Conservation (phyloP, 345 rosid genomes). For the Hirschfeldia incana region DNA sequence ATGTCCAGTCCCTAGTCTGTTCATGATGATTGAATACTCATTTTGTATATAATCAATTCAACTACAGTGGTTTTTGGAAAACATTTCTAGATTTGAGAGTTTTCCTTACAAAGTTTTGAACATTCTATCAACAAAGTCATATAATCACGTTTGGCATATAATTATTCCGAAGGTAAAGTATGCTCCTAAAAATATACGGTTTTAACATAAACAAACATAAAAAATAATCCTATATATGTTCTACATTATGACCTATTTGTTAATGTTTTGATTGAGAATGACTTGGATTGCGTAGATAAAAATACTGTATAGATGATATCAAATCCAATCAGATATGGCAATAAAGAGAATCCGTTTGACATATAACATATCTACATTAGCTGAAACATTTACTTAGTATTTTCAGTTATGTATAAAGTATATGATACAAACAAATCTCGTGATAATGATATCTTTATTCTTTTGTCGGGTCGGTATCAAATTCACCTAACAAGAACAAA, state of each 20-base stretch:
- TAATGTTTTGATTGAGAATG: conserved; percentile 10
- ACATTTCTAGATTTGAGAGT: no score
- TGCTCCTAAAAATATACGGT: neutral
- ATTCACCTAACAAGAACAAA: conserved; percentile 42
- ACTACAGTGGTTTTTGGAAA: neutral
- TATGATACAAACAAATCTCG: conserved; percentile 29
- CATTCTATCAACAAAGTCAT: neutral
- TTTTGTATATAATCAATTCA: conserved; percentile 19
- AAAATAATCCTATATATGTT: neutral
- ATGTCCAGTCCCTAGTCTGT: conserved; percentile 28
- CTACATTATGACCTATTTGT: conserved; percentile 9
- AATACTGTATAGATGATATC: neutral
- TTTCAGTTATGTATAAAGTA: neutral
- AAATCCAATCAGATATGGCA: conserved; percentile 25
- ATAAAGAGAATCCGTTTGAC: conserved; percentile 14
- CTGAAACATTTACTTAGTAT: neutral
- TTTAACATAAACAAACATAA: neutral
- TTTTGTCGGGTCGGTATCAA: conserved; percentile 25
- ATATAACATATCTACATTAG: conserved; percentile 18
- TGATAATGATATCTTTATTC: conserved; percentile 27
- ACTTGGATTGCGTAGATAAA: neutral
- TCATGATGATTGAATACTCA: conserved; percentile 11
- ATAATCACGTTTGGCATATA: neutral
- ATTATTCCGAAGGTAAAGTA: neutral
- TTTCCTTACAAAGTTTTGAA: no score